These are phyloP conservation scores for Eucalyptus decipiens DNA, from an alignment of 345 rosid species.

Conservation along the genomic window DNA sequence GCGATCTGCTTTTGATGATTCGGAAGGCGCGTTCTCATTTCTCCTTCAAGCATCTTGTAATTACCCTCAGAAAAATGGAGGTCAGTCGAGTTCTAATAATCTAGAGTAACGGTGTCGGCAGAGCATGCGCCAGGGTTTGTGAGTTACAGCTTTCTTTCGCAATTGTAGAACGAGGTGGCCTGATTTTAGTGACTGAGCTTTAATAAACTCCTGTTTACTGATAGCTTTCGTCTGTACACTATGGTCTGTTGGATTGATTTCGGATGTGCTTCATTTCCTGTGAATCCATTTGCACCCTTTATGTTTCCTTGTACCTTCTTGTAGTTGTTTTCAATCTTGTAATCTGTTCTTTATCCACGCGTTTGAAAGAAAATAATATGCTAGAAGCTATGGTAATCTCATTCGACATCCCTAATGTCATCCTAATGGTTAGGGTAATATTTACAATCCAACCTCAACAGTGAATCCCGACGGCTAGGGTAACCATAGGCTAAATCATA, in stretches of 20 bases:
- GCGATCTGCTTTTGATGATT: conserved; percentile 65
- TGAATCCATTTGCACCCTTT: neutral
- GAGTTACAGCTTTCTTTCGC: neutral
- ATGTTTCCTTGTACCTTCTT: neutral
- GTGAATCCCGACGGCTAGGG: neutral
- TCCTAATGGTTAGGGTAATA: neutral
- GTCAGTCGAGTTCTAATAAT: conserved; percentile 22
- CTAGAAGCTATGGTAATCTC: neutral
- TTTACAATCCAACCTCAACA: neutral
- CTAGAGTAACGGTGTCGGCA: neutral
- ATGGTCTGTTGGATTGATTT: neutral
- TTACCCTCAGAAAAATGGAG: conserved; percentile 45
- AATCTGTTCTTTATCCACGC: neutral
- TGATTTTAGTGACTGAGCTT: neutral
- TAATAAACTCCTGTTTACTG: neutral
- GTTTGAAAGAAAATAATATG: neutral
- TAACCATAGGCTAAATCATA: neutral
- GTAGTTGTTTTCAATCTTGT: neutral
- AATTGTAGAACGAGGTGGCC: neutral
- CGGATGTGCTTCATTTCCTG: neutral
- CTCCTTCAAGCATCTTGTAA: conserved; percentile 58
- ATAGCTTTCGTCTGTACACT: neutral
- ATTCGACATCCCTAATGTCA: neutral
- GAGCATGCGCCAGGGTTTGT: neutral
- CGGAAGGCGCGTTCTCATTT: conserved; percentile 65